A percentile compares a stretch with the other conserved stretches of the same genome.
Conservation (phyloP, 2,329 filamentous ascomycete species). For the Apiospora kogelbergensis region DNA sequence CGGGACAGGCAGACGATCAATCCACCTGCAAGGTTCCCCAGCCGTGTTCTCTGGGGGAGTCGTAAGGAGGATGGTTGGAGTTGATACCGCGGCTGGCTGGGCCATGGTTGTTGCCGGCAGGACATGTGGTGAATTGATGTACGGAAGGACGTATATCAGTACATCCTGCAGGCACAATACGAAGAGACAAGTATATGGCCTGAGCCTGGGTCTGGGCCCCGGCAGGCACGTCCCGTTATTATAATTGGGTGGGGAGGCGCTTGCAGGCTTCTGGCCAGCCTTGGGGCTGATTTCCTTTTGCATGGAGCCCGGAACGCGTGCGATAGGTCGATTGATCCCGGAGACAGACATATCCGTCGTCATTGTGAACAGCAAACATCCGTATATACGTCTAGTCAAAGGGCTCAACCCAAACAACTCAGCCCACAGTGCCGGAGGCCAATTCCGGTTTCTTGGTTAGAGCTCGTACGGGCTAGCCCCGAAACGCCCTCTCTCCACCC, state of each 20-base stretch:
- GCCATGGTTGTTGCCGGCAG: not conserved
- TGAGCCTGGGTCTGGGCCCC: not conserved
- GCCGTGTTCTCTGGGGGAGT: not conserved
- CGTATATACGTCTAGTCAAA: not conserved
- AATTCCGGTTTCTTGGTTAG: not conserved
- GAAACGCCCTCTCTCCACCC: not conserved
- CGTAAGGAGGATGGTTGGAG: not conserved
- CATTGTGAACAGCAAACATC: not conserved
- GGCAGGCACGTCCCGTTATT: not conserved
- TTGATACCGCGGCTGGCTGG: not conserved
- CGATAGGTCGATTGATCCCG: not conserved
- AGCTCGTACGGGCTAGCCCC: not conserved
- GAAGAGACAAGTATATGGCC: not conserved
- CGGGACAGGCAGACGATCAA: not conserved
- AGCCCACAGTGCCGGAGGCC: not conserved
- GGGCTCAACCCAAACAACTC: not conserved
- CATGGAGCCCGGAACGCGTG: not conserved
- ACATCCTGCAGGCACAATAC: not conserved
- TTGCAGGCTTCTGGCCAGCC: not conserved
- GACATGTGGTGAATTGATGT: not conserved
- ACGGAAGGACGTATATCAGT: not conserved
- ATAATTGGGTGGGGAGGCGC: not conserved
- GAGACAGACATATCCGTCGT: not conserved
- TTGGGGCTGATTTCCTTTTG: not conserved
- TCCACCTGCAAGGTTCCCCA: not conserved